Evolutionary conservation across 306 rosid genomes (phyloP), one percentile per base, ranked within the genome.

Genomic region (Prunus campanulata): DNA sequence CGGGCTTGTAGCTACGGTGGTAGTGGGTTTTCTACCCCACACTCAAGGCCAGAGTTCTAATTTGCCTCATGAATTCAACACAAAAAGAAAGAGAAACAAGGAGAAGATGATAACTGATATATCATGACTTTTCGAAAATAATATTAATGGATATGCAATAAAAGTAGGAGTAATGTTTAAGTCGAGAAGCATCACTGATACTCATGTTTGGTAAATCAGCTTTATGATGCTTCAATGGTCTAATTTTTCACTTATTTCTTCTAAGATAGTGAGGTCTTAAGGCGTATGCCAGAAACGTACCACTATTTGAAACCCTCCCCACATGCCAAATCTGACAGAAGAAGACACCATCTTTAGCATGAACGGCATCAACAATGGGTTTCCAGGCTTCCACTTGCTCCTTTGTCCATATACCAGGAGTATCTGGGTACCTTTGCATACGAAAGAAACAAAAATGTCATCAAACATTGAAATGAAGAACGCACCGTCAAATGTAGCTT

Each of bases 311-410:
- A 68, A 73, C 82, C 66, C 87, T 82, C 15, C 91, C 89, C 0
- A 10, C 74, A 42, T 87, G 91, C 79, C 77, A 69, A 63, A 87
- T 51, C 59, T 87, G 91, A 77, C 84, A 83, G 68, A 87, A 81
- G 79, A 87, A 85, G 56, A 75, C 39, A 8, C 86, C 86, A 3
- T 89, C 89, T 70, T 81, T 83, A 15, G 72, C 80, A 70, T 85
- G 91, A 47, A 85, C 91, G 20, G 85, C 89, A 48, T 85, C 83
- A 0, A 87, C 87, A 39, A 82, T 82, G 10, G 90, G 87, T 68
- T 65, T 87, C 91, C 91, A 84, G 0, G 87, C 91, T 67, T 85
- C 84, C 49, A 88, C 78, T 60, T 88, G 91, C 78, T 85, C 81
- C 74, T 76, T 73, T 24, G 87, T 88, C 91, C 89, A 88, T 65